Base-by-base conservation (phyloP, 441 rosid genomes). In the Jatropha podagrica region DNA sequence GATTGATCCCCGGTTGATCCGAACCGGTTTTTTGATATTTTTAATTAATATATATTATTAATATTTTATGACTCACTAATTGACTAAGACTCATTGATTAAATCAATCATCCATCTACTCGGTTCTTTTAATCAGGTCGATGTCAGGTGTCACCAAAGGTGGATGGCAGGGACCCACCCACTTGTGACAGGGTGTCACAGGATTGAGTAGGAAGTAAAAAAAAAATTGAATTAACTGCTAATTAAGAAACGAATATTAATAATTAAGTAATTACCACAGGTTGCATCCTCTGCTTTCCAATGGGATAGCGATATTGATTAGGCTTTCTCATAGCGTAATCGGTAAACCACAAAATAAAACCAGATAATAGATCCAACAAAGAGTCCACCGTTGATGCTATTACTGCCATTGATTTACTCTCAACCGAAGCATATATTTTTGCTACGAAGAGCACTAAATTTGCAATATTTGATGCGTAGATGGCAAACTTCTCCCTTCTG, bases 351-450 rank as follows among this genome's bases (percentile, higher is more conserved):
- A 89, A 73, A 48, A 89, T 89, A 54, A 89, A 89, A 7, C 93
- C 93, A 6, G 91, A 85, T 62, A 89, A 77, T 20, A 89, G 87
- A 73, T 89, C 93, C 78, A 89, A 55, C 15, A 89, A 78, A 14
- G 93, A 89, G 67, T 89, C 93, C 74, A 89, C 69, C 0, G 93
- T 89, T 4, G 93, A 89, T 44, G 93, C 93, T 7, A 89, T 86
- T 9, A 89, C 93, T 5, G 91, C 93, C 85, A 86, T 63, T 23
- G 93, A 89, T 79, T 73, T 82, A 74, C 93, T 88, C 76, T 81
- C 87, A 8, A 80, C 67, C 0, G 89, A 88, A 6, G 90, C 93
- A 49, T 81, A 89, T 41, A 84, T 79, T 80, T 89, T 88, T 26
- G 93, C 91, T 7, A 75, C 2, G 65, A 89, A 88, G 13, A 89